Base-by-base conservation (phyloP, 2,329 filamentous ascomycete species). In the Huntiella decipiens region DNA sequence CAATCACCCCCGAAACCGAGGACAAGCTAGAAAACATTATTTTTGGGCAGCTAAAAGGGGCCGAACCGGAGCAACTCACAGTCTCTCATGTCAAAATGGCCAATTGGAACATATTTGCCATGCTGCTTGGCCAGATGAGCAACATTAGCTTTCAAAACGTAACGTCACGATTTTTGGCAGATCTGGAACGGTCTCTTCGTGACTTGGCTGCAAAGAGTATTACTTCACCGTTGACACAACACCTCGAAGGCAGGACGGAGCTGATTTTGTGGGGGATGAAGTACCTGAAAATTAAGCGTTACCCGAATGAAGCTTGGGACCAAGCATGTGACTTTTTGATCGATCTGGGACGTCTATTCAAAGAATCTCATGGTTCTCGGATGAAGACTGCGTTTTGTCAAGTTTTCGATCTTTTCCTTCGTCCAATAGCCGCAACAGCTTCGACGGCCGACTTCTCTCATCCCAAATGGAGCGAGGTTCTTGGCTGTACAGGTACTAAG, bases 311-410 rank as follows among this genome's bases (percentile, higher is more conserved):
- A 39, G 71, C 74, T 1, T 95, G 88, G 83, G 75, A 82, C 45
- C 79, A 79, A 52, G 85, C 86, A 1, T 96, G 88, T 62, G 82
- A 92, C 48, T 93, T 94, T 54, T 75, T 98, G 64, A 74, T 80
- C 43, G 74, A 78, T 0, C 64, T 98, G 28, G 86, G 83, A 5
- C 81, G 77, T 44, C 71, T 94, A 13, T 96, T 95, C 59, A 73
- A 77, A 46, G 79, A 77, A 54, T 82, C 84, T 4, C 88, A 95
- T 56, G 91, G 91, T 1, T 83, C 84, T 53, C 78, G 77, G 50
- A 78, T 96, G 56, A 98, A 98, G 60, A 82, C 88, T 54, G 84
- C 87, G 0, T 98, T 95, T 57, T 96, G 91, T 58, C 82, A 93
- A 56, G 78, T 94, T 16, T 73, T 98, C 44, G 84, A 93, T 55